Conservation (phyloP, 2,329 filamentous ascomycete species). For the Xylaria sp. region DNA sequence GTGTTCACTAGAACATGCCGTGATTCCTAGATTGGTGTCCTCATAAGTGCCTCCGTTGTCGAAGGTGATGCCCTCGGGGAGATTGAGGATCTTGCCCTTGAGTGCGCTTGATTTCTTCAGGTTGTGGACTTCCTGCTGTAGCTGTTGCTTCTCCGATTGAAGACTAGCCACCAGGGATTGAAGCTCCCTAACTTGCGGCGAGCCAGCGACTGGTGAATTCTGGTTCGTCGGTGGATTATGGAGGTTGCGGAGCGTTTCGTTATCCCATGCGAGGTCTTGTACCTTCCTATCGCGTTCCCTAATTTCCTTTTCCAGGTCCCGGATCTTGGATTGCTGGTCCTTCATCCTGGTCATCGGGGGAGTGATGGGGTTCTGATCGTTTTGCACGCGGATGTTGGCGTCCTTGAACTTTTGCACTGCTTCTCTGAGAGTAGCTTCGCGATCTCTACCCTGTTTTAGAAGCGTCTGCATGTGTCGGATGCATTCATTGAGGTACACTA, state of each 20-base stretch:
- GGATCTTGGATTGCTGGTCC: conserved; percentile 11
- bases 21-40: conserved; percentile 30
- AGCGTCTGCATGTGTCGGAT: conserved; percentile 8
- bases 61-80: conserved; percentile 25
- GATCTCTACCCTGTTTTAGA: conserved; percentile 19
- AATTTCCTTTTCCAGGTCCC: conserved; percentile 15
- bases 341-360: conserved; percentile 22
- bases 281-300: conserved; percentile 23
- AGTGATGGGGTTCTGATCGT: conserved; percentile 4
- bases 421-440: conserved; percentile 22
- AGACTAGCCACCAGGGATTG: neutral
- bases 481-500: conserved; percentile 23
- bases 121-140: conserved; percentile 30
- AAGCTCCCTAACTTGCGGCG: conserved; percentile 26
- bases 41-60: conserved; percentile 33
- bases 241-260: conserved; percentile 30
- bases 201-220: neutral
- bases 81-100: conserved; percentile 34
- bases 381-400: conserved; percentile 28
- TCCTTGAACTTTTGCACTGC: conserved; percentile 35
- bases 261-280: conserved; percentile 23
- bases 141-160: conserved; percentile 28
- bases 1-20: conserved; percentile 17
- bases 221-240: conserved; percentile 3
- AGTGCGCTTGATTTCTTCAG: conserved; percentile 23